phyloP scores from a whole-genome alignment of 768 basidiomycete genomes.

The Leccinum boreale region DNA sequence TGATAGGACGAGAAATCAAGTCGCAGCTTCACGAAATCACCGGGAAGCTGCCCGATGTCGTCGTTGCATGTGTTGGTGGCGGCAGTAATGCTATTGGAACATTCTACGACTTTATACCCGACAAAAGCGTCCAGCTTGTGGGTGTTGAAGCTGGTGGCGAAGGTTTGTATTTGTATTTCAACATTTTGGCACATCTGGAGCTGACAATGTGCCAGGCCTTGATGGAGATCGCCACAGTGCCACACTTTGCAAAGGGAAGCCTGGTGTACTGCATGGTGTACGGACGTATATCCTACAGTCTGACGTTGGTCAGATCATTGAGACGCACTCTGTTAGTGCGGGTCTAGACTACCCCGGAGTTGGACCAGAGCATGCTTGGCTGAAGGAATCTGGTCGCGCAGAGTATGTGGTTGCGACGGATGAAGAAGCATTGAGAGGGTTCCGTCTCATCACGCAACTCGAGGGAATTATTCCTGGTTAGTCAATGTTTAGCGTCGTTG shows the following conservation, averaged over 20 bases:
- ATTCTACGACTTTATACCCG: slow-evolving; percentile 94
- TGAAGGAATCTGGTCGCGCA: slow-evolving; percentile 91
- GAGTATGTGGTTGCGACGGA: slow-evolving; percentile 94
- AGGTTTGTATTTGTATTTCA: slow-evolving; percentile 47
- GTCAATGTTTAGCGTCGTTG: slow-evolving; percentile 15
- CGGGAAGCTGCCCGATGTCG: slow-evolving; percentile 88
- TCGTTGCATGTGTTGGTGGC: slow-evolving; percentile 97
- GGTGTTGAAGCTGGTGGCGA: slow-evolving; percentile 99
- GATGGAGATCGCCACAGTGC: slow-evolving; percentile 89
- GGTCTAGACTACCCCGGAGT: slow-evolving; percentile 97
- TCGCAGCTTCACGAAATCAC: slow-evolving; percentile 65
- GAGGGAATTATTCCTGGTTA: slow-evolving; percentile 97
- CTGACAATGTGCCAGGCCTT: slow-evolving; percentile 44
- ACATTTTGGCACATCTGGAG: neutral
- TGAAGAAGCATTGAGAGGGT: slow-evolving; percentile 89
- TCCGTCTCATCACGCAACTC: slow-evolving; percentile 84
- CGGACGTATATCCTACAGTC: slow-evolving; percentile 94
- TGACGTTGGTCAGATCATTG: slow-evolving; percentile 85
- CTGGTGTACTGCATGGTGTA: slow-evolving; percentile 95
- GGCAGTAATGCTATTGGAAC: slow-evolving; percentile 97
- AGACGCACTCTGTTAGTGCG: slow-evolving; percentile 96
- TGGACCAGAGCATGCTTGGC: slow-evolving; percentile 96
- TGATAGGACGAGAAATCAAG: slow-evolving; percentile 96
- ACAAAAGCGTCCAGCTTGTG: slow-evolving; percentile 79
- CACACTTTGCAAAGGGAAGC: slow-evolving; percentile 85